Evolutionary conservation across 495 filamentous ascomycete species (phyloP).

Genomic region (Neurospora discreta): DNA sequence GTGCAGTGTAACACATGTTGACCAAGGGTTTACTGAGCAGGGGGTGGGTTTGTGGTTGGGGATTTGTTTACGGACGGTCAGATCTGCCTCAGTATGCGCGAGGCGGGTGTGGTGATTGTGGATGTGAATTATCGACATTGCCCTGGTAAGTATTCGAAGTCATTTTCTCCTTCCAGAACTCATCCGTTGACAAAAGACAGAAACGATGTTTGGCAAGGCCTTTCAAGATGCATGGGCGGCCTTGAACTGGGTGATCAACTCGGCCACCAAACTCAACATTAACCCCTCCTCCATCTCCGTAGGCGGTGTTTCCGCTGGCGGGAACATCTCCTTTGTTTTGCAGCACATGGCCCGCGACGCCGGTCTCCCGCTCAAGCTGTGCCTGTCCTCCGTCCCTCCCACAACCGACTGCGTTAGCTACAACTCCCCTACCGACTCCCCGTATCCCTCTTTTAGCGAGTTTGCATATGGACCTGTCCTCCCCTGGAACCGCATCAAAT

Average conservation of each 20-base stretch:
- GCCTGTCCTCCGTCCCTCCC: slow-evolving; percentile 31
- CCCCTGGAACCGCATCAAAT: slow-evolving; percentile 38
- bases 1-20: background rate
- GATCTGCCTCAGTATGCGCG: slow-evolving; percentile 35
- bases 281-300: slow-evolving; percentile 33
- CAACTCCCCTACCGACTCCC: slow-evolving; percentile 30
- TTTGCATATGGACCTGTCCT: slow-evolving; percentile 34
- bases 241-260: slow-evolving; percentile 26
- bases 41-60: slow-evolving; percentile 36
- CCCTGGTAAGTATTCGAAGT: slow-evolving; percentile 20
- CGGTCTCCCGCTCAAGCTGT: slow-evolving; percentile 30
- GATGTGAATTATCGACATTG: slow-evolving; percentile 44
- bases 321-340: slow-evolving; percentile 32
- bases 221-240: slow-evolving; percentile 38
- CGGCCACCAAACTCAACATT: slow-evolving; percentile 28
- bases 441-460: slow-evolving; percentile 33
- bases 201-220: slow-evolving; percentile 34
- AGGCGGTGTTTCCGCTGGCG: slow-evolving; percentile 41
- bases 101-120: slow-evolving; percentile 31
- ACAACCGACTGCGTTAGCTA: slow-evolving; percentile 28
- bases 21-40: background rate
- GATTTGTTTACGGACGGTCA: slow-evolving; percentile 33
- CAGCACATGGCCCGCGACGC: slow-evolving; percentile 41
- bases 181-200: slow-evolving; percentile 5
- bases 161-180: background rate